Percentiles rank a stretch among this genome's conserved stretches.
phyloP scores from a whole-genome alignment of 768 basidiomycete genomes.

The Dacryopinax primogenitus region DNA sequence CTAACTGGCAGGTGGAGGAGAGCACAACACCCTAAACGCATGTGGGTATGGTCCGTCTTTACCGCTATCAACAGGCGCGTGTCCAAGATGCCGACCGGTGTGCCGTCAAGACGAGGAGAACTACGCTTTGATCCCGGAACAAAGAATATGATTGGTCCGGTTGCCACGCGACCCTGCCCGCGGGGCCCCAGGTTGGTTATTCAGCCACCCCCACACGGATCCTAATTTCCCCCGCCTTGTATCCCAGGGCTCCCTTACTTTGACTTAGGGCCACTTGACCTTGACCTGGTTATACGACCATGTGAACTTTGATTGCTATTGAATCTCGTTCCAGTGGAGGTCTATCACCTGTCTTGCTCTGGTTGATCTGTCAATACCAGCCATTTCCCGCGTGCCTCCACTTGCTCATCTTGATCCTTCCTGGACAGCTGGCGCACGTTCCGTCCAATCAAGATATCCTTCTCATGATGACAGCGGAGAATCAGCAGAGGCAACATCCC shows the following conservation, averaged over 20 bases:
- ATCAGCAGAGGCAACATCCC: neutral
- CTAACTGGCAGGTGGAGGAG: slow-evolving; percentile 3
- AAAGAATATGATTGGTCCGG: neutral
- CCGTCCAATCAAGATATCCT: neutral
- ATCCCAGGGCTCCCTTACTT: neutral
- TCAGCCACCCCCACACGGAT: slow-evolving; percentile 9
- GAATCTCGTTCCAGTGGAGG: neutral
- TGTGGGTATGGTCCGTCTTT: neutral
- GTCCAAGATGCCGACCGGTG: neutral
- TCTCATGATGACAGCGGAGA: slow-evolving; percentile 1
- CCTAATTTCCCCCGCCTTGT: neutral
- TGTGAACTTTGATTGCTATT: neutral
- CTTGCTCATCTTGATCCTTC: neutral
- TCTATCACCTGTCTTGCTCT: neutral
- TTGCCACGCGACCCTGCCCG: slow-evolving; percentile 5
- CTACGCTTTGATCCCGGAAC: neutral
- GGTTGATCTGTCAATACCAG: neutral
- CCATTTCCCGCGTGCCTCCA: neutral
- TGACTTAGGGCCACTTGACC: neutral
- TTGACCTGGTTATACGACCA: neutral
- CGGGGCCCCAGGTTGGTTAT: neutral
- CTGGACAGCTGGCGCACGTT: neutral
- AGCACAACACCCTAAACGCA: neutral
- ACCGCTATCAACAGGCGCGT: neutral
- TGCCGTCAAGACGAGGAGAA: neutral